Evolutionary conservation across 768 basidiomycete genomes (phyloP), one percentile per base, ranked within the genome.

Genomic region (Lyophyllum decastes): DNA sequence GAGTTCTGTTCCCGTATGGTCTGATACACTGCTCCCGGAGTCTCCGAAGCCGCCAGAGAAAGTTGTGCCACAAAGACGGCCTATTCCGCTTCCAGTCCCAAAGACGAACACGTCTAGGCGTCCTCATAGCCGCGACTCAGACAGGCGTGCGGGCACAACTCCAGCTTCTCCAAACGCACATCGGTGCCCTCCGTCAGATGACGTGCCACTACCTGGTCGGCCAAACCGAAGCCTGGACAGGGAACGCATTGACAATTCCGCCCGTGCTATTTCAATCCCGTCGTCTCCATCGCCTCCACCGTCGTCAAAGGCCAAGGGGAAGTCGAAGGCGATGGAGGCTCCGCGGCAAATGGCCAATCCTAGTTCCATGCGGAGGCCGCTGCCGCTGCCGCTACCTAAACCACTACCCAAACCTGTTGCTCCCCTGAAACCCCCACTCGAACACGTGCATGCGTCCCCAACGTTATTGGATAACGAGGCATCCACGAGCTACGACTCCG

Each of bases 1-100:
- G 48, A 73, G 70, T 43, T 10, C 62, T 10, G 59, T 67, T 1
- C 71, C 73, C 0, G 71, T 75, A 4, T 75, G 74, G 74, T 70
- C 68, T 2, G 74, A 75, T 51, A 61, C 66, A 2, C 45, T 67
- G 17, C 50, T 59, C 3, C 66, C 66, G 11, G 61, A 64, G 43
- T 33, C 56, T 9, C 49, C 56, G 30, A 61, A 48, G 1, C 26
- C 49, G n/a, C 30, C 40, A 49, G 55, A 43, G 19, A 35, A 50
- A 9, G 19, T 19, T 14, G 4, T 9, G 40, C 52, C 19, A 12
- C 52, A 19, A 27, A 48, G 17, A 6, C 8, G 10, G 9, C 49
- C 19, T 49, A 26, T 49, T 3, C 45, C 54, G 16, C 34, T 48
- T n/a, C 45, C 45, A 19, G 2, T 40, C 6, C 35, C 54, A n/a